phyloP scores from a whole-genome alignment of 108 stramenopile genomes.

The Chaetoceros tenuissimus region DNA sequence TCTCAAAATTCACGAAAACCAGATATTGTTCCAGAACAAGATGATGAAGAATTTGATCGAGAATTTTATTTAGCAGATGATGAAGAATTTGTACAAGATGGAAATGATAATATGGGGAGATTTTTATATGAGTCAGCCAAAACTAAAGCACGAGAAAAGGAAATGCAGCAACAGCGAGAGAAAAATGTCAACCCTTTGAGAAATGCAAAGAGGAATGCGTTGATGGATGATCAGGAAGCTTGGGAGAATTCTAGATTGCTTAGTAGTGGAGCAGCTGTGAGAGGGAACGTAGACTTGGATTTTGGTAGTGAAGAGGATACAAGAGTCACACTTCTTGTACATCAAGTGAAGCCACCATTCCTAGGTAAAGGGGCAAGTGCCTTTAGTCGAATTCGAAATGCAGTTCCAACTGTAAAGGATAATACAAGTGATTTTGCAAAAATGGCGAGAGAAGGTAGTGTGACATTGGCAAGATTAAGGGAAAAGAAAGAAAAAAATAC shows the following conservation, averaged over 20 bases:
- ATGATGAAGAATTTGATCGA: conserved; percentile 86
- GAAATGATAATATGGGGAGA: conserved; percentile 37
- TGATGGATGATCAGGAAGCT: conserved; percentile 90
- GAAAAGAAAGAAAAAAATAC: conserved; percentile 83
- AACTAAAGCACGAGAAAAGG: conserved; percentile 70
- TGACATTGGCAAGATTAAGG: conserved; percentile 53
- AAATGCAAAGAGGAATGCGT: conserved; percentile 52
- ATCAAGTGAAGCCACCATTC: conserved; percentile 97
- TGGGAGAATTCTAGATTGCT: conserved; percentile 95
- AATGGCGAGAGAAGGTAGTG: conserved; percentile 86
- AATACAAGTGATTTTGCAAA: conserved; percentile 85
- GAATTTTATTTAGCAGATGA: conserved; percentile 88
- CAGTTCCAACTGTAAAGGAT: conserved; percentile 84
- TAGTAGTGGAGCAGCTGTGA: conserved; percentile 75
- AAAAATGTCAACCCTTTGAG: conserved; percentile 8
- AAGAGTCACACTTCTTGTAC: conserved; percentile 81
- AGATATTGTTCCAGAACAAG: not conserved
- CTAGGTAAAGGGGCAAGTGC: conserved; percentile 65
- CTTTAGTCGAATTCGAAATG: conserved; percentile 75
- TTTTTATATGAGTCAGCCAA: conserved; percentile 80
- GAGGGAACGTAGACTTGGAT: conserved; percentile 65
- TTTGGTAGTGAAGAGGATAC: conserved; percentile 49
- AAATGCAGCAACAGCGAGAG: conserved; percentile 58
- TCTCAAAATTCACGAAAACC: not conserved
- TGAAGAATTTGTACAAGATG: conserved; percentile 45